Conservation (phyloP, 805 yeast genomes). For the Kluyveromyces lactis region DNA sequence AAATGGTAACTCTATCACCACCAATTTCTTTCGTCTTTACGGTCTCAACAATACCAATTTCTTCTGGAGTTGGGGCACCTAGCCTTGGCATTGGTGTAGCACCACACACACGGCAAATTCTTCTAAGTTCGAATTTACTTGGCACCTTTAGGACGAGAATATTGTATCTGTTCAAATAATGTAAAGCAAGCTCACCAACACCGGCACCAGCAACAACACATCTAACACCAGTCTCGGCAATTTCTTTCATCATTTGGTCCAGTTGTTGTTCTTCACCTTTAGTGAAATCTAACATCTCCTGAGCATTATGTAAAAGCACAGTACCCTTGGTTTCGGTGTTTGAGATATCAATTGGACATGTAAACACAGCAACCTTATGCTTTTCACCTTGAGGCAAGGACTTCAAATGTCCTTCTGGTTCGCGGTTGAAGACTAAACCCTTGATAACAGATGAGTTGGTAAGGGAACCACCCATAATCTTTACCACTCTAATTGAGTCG, state of each 20-base stretch:
- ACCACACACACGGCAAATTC: constrained; percentile 93
- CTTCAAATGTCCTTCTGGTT: constrained; percentile 89
- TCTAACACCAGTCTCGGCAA: constrained; percentile 73
- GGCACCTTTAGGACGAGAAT: constrained; percentile 84
- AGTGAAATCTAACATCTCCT: constrained; percentile 93
- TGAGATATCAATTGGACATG: constrained; percentile 90
- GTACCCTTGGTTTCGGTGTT: constrained; percentile 99
- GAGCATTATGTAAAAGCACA: constrained; percentile 87
- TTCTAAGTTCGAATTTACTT: constrained; percentile 87
- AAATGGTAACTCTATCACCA: constrained; percentile 92
- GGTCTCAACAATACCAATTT: constrained; percentile 78
- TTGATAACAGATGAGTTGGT: constrained; percentile 69
- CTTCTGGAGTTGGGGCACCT: constrained; percentile 94
- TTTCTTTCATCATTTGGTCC: constrained; percentile 75
- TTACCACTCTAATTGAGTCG: constrained; percentile 90
- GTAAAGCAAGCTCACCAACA: constrained; percentile 87
- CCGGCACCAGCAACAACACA: constrained; percentile 94
- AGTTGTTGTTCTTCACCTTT: constrained; percentile 94
- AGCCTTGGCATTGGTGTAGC: constrained; percentile 92
- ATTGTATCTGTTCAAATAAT: constrained; percentile 80
- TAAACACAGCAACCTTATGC: constrained; percentile 85
- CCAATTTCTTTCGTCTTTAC: constrained; percentile 94
- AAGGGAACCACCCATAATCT: constrained; percentile 88
- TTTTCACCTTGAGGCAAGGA: constrained; percentile 39
- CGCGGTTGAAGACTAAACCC: constrained; percentile 97